Evolutionary conservation across 108 stramenopile genomes (phyloP), one percentile per base, ranked within the genome.

Genomic region (Aurantiochytrium sp.): DNA sequence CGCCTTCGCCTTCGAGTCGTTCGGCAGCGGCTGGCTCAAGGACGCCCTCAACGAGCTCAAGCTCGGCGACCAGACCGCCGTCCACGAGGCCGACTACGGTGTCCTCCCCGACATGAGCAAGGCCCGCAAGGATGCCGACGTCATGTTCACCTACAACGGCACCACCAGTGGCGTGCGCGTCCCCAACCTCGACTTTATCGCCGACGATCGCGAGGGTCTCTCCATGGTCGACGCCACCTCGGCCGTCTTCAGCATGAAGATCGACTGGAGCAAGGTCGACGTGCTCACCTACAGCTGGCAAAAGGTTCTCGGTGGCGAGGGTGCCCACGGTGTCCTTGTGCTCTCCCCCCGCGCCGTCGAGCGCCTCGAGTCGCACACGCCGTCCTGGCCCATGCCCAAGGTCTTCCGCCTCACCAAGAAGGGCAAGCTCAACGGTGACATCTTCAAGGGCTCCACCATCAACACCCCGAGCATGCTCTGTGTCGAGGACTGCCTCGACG

Each of bases 401-500:
- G 98, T 99, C 91, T 99, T 99, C 95, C 96, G 98, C 72, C 92
- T 99, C 95, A 94, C 95, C 87, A 98, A 98, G 95, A 97, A 98
- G 91, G 98, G 98, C 55, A 98, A 98, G 97, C 64, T 99, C 53
- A 97, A 96, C 90, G 92, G 87, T 58, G 93, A 91, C 60, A 96
- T 99, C 90, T 99, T 98, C 95, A 95, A 97, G 93, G 99, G 99
- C 18, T 95, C 97, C 59, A 99, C 99, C 72, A 99, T 99, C 95
- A 99, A 99, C 96, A 99, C 99, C 42, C 99, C 99, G 14, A 98
- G 97, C 72, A 98, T 99, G 98, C 95, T 99, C 88, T 95, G 95
- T 90, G 99, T 99, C 44, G 99, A 99, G 92, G 99, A 99, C 95
- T 99, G 99, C 96, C 96, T 99, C 91, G 99, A 99, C 91, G 98